Percentiles rank a stretch among this genome's conserved stretches.
These are phyloP conservation scores for Dicorynia guianensis DNA, from an alignment of 306 rosid species.

Conservation along the genomic window DNA sequence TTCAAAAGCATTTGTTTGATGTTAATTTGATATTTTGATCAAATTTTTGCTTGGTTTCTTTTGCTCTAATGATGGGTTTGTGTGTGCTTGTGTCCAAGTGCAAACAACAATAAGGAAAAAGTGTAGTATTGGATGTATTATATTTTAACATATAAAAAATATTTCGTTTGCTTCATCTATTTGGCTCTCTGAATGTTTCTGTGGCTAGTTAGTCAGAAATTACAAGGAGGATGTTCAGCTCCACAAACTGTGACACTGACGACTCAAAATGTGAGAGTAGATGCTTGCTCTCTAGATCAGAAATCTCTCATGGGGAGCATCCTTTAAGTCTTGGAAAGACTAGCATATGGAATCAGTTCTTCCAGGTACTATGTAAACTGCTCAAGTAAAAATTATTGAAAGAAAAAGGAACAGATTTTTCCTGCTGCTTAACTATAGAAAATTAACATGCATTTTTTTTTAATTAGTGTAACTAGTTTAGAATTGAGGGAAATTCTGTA, in stretches of 20 bases:
- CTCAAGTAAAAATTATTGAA: slow-evolving; percentile 10
- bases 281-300: slow-evolving; percentile 85
- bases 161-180: slow-evolving; percentile 38
- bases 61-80: slow-evolving; percentile 10
- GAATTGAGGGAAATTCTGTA: no score
- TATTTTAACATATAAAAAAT: slow-evolving; percentile 19
- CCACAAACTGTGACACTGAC: slow-evolving; percentile 59
- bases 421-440: background rate
- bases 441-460: slow-evolving; percentile 8
- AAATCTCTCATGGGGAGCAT: slow-evolving; percentile 92
- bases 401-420: background rate
- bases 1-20: background rate
- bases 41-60: slow-evolving; percentile 2
- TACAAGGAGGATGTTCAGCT: slow-evolving; percentile 78
- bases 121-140: slow-evolving; percentile 16
- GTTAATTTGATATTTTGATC: slow-evolving; percentile 4
- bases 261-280: slow-evolving; percentile 61
- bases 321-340: slow-evolving; percentile 97
- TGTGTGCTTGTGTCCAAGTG: slow-evolving; percentile 16
- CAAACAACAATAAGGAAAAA: background rate
- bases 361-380: slow-evolving; percentile 67
- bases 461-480: no score
- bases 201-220: slow-evolving; percentile 99
- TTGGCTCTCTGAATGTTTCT: slow-evolving; percentile 77
- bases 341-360: slow-evolving; percentile 96